These are phyloP conservation scores for Aureobasidium lini DNA, from an alignment of 2,329 filamentous ascomycete genomes.

Conservation along the genomic window DNA sequence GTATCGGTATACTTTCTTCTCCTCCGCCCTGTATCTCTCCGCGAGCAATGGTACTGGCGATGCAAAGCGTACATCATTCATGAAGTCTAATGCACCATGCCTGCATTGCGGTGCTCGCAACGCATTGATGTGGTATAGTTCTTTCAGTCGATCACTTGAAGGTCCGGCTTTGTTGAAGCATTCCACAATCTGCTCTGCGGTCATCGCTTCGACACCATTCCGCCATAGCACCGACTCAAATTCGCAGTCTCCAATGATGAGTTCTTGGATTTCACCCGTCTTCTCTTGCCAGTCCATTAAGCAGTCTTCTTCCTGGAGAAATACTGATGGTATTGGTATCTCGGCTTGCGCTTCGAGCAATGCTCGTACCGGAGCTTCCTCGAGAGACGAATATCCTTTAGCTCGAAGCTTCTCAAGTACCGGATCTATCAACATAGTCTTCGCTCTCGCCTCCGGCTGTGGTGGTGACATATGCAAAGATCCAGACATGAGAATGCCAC, in stretches of 20 bases:
- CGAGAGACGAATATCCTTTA: slow-evolving; percentile 23
- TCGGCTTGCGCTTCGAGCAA: slow-evolving; percentile 31
- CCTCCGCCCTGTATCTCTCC: slow-evolving; percentile 15
- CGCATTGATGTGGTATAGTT: slow-evolving; percentile 35
- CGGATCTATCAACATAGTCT: slow-evolving; percentile 23
- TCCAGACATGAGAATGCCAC: slow-evolving; percentile 36
- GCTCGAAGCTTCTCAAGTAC: slow-evolving; percentile 17
- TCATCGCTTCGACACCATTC: slow-evolving; percentile 34
- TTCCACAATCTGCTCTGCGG: slow-evolving; percentile 27
- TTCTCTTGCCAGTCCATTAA: slow-evolving; percentile 32
- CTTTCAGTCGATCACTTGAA: slow-evolving; percentile 29
- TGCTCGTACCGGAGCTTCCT: slow-evolving; percentile 24
- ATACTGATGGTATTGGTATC: slow-evolving; percentile 35
- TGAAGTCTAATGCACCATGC: slow-evolving; percentile 34
- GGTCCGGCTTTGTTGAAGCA: slow-evolving; percentile 28
- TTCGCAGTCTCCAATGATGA: slow-evolving; percentile 39
- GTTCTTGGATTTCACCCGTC: slow-evolving; percentile 27
- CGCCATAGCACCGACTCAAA: slow-evolving; percentile 40
- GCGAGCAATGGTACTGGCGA: slow-evolving; percentile 22
- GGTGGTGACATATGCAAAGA: slow-evolving; percentile 38
- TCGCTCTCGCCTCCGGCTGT: slow-evolving; percentile 29
- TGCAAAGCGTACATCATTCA: slow-evolving; percentile 29
- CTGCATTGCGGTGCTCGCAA: slow-evolving; percentile 35
- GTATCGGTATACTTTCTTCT: slow-evolving; percentile 32
- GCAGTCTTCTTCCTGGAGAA: slow-evolving; percentile 33